Base-by-base conservation (phyloP, 129 eudicot species). In the Saussurea involucrata region DNA sequence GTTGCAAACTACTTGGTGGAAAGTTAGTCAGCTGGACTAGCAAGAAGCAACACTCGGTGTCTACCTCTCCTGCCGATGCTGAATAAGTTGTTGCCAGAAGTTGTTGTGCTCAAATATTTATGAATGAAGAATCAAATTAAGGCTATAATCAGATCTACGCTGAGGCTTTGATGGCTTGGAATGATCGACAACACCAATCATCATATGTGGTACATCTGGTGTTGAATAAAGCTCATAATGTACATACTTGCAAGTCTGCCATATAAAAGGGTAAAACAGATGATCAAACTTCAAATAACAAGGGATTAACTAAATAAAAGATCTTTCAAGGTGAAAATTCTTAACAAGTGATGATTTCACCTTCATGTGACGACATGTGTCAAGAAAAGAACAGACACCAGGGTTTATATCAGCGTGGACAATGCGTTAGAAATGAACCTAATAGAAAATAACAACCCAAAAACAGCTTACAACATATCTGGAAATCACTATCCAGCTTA, bases 281-380 rank as follows among this genome's bases (percentile, higher is more conserved):
- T n/a, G 9, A 1, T 12, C 11, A 58, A 57, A n/a, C 18, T 24
- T 42, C 73, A 44, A 15, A 68, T 68, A 0, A 86, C n/a, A 44
- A 25, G 4, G 31, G 3, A 70, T 3, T 22, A 63, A 64, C 12
- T 15, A 32, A n/a, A n/a, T n/a, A n/a, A n/a, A 31, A 8, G 10
- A 71, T 15, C 34, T 3, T 46, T 0, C 6, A 69, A 68, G 57
- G 37, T 68, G 63, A 84, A 37, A 17, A 21, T 24, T 2, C 27
- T 66, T 1, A 77, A 11, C 24, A 24, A 21, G 29, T 20, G 34
- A 66, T 25, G 24, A 33, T 31, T 66, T 86, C 11, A 95, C 98
- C 98, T 95, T 95, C 98, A 95, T 95, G 85, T 95, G 98, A 66
- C 98, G 97, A 73, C 98, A 95, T 0, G 98, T 95, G 74, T 95